Conservation (phyloP, 176 grass and related monocot genomes). For the Chrysopogon serrulatus region DNA sequence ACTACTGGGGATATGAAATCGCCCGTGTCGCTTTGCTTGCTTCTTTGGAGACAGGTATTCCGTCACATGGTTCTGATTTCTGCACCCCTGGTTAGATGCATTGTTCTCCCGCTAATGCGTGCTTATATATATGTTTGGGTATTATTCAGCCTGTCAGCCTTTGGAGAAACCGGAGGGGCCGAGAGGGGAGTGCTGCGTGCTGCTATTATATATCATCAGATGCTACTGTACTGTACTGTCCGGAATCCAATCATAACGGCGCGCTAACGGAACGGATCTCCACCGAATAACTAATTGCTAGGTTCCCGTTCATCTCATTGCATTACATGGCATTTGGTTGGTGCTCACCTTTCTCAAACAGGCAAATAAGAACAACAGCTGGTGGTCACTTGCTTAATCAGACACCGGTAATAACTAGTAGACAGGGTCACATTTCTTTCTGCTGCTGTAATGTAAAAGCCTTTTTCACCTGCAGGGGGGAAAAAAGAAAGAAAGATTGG, state of each 20-base stretch:
- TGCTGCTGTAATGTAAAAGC: no score
- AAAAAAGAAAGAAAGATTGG: background rate
- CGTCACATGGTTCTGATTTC: constrained; percentile 24
- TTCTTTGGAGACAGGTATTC: constrained; percentile 55
- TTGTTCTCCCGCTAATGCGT: constrained; percentile 31
- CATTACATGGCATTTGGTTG: background rate
- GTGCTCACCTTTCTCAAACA: background rate
- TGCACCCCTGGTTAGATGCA: constrained; percentile 18
- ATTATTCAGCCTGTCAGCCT: constrained; percentile 47
- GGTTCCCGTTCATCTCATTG: background rate
- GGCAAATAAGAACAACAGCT: background rate
- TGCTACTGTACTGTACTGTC: background rate
- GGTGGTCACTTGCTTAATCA: background rate
- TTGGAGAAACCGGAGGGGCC: constrained; percentile 48
- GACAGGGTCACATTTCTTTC: background rate
- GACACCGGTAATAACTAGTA: no score
- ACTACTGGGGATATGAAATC: constrained; percentile 37
- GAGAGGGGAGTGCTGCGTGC: background rate
- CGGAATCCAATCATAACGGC: constrained; percentile 50
- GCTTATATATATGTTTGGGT: constrained; percentile 4
- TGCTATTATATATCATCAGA: constrained; percentile 11
- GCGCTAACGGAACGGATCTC: constrained; percentile 40
- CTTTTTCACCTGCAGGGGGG: no score
- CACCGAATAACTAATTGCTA: background rate
- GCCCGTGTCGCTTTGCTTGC: constrained; percentile 46